These are phyloP conservation scores for Magnaporthiopsis incrustans DNA, from an alignment of 2,329 filamentous ascomycete genomes.

Conservation along the genomic window DNA sequence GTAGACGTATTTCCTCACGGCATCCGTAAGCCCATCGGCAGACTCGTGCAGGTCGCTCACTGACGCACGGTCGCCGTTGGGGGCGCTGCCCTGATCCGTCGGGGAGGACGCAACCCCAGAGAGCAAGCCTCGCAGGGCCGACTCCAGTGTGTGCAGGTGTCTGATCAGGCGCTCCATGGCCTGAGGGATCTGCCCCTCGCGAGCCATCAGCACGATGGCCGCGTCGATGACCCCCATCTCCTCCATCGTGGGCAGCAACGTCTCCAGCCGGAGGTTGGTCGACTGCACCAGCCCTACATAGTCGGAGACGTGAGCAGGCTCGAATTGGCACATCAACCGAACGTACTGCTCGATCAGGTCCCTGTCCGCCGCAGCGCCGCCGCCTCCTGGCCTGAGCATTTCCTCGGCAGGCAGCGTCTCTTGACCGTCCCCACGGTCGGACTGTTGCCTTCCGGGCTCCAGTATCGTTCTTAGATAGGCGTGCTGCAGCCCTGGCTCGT, in stretches of 20 bases:
- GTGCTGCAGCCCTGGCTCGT: slow-evolving; percentile 60
- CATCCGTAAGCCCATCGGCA: slow-evolving; percentile 64
- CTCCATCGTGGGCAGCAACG: slow-evolving; percentile 81
- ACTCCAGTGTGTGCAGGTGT: slow-evolving; percentile 73
- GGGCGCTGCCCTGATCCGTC: slow-evolving; percentile 29
- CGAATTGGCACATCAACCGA: slow-evolving; percentile 81
- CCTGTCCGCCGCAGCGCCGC: slow-evolving; percentile 31
- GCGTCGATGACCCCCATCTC: slow-evolving; percentile 85
- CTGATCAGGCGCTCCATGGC: slow-evolving; percentile 80
- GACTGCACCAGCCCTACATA: slow-evolving; percentile 73
- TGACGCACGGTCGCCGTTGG: neutral
- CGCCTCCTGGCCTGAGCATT: neutral
- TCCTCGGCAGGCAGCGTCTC: neutral
- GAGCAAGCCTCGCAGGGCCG: slow-evolving; percentile 67
- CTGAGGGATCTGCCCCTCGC: slow-evolving; percentile 73
- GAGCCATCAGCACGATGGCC: slow-evolving; percentile 81
- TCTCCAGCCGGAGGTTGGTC: slow-evolving; percentile 69
- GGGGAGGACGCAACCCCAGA: slow-evolving; percentile 28
- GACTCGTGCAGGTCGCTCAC: slow-evolving; percentile 47
- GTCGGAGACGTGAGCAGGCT: slow-evolving; percentile 73
- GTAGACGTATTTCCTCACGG: slow-evolving; percentile 80
- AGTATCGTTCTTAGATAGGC: slow-evolving; percentile 70
- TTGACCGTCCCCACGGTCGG: neutral
- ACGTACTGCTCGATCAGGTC: slow-evolving; percentile 77
- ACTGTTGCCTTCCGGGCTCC: slow-evolving; percentile 40